Conservation (phyloP, 345 rosid species). For the Eucalyptus lansdowneana region DNA sequence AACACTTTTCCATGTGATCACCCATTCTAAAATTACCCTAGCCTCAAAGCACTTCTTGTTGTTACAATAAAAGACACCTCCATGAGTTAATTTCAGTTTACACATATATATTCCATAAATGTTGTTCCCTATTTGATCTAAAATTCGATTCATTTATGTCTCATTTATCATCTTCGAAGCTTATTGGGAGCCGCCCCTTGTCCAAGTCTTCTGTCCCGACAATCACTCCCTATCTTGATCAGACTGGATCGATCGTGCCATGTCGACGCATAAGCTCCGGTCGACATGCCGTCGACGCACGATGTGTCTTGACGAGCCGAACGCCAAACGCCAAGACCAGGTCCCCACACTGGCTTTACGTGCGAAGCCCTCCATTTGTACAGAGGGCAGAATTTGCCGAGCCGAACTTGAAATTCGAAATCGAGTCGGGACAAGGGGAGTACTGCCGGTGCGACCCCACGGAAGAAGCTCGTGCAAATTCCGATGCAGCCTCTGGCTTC, state of each 20-base stretch:
- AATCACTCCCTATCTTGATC: no score
- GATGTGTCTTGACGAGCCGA: background rate
- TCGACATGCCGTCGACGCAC: background rate
- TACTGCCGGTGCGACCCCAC: background rate
- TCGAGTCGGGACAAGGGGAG: background rate
- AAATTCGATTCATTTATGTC: accelerated
- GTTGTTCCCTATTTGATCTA: background rate
- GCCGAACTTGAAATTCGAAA: background rate
- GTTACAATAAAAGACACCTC: background rate
- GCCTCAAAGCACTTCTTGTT: background rate
- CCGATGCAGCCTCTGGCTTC: background rate
- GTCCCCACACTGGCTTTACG: background rate
- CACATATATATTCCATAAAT: no score
- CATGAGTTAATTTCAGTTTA: no score
- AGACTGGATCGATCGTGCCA: background rate
- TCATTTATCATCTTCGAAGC: background rate
- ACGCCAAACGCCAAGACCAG: background rate
- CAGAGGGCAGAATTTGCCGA: background rate
- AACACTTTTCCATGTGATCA: no score
- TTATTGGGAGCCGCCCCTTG: accelerated
- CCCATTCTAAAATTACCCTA: no score
- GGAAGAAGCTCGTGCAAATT: background rate
- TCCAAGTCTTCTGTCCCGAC: background rate
- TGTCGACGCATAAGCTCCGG: background rate
- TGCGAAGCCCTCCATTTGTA: background rate